These are phyloP conservation scores for Phytophthora parvispora DNA, from an alignment of 352 stramenopile genomes.

Conservation along the genomic window DNA sequence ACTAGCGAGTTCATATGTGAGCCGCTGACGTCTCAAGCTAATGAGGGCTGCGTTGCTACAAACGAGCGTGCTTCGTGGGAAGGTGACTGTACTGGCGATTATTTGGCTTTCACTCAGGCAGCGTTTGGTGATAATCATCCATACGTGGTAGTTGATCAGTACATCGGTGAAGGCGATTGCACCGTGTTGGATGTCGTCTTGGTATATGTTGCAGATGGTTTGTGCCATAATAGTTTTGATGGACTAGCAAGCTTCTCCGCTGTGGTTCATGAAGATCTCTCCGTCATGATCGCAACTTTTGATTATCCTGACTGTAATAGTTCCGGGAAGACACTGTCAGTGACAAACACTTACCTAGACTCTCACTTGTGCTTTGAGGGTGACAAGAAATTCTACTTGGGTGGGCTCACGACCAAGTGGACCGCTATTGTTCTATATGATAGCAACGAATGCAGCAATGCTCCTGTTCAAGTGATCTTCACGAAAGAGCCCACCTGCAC, in stretches of 20 bases:
- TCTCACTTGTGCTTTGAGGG: constrained; percentile 1
- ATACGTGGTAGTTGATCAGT: background rate
- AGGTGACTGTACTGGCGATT: background rate
- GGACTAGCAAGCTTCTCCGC: constrained; percentile 8
- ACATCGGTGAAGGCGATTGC: constrained; percentile 2
- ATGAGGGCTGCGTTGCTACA: background rate
- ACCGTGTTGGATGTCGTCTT: background rate
- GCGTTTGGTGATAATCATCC: background rate
- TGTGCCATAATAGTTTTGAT: constrained; percentile 6
- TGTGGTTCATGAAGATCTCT: background rate
- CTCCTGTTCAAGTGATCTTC: background rate
- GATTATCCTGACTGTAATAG: background rate
- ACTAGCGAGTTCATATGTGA: constrained; percentile 8
- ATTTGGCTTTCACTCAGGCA: background rate
- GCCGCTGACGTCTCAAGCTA: background rate
- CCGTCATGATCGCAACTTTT: background rate
- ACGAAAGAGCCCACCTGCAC: background rate
- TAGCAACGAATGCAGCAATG: background rate
- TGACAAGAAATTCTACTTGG: background rate
- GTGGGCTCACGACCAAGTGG: background rate
- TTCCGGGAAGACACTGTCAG: background rate
- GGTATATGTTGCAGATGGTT: constrained; percentile 1
- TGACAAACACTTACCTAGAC: background rate
- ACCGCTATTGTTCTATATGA: background rate
- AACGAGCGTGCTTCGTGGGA: background rate